Evolutionary conservation across 805 yeast genomes (phyloP).

Genomic region (Candida bentonensis): DNA sequence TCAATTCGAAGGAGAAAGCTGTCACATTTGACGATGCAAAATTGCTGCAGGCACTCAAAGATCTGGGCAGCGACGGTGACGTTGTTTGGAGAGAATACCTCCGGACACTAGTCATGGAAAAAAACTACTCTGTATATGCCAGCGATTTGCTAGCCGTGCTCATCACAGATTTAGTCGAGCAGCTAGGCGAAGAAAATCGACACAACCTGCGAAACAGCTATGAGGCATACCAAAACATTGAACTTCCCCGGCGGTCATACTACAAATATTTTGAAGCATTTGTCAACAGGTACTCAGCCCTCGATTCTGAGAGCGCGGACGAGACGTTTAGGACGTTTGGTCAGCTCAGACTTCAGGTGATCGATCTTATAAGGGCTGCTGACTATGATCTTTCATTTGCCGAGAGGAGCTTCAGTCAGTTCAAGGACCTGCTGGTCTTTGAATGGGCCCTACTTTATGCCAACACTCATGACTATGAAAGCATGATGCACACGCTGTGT

Average conservation of each 20-base stretch:
- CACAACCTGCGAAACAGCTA: slow-evolving; percentile 12
- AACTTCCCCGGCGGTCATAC: neutral
- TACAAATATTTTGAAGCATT: slow-evolving; percentile 1
- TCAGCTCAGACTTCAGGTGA: neutral
- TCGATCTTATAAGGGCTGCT: neutral
- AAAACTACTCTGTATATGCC: slow-evolving; percentile 13
- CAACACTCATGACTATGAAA: neutral
- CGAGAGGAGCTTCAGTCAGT: neutral
- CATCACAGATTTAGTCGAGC: slow-evolving; percentile 16
- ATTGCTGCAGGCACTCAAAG: slow-evolving; percentile 16
- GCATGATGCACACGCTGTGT: neutral
- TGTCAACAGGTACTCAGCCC: neutral
- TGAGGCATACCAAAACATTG: slow-evolving; percentile 3
- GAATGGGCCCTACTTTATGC: neutral
- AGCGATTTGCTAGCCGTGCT: slow-evolving; percentile 18
- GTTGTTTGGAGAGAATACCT: slow-evolving; percentile 18
- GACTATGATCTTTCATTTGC: neutral
- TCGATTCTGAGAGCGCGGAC: neutral
- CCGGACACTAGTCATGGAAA: slow-evolving; percentile 15
- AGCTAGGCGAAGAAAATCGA: slow-evolving; percentile 10
- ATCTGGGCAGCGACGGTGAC: slow-evolving; percentile 14
- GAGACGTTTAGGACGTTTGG: neutral
- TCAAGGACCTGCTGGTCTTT: neutral
- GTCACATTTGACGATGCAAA: slow-evolving; percentile 13
- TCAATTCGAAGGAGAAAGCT: slow-evolving; percentile 12